A percentile compares a stretch with the other conserved stretches of the same genome.
These are phyloP conservation scores for Beauveria australis DNA, from an alignment of 2,329 filamentous ascomycete species.

Conservation along the genomic window DNA sequence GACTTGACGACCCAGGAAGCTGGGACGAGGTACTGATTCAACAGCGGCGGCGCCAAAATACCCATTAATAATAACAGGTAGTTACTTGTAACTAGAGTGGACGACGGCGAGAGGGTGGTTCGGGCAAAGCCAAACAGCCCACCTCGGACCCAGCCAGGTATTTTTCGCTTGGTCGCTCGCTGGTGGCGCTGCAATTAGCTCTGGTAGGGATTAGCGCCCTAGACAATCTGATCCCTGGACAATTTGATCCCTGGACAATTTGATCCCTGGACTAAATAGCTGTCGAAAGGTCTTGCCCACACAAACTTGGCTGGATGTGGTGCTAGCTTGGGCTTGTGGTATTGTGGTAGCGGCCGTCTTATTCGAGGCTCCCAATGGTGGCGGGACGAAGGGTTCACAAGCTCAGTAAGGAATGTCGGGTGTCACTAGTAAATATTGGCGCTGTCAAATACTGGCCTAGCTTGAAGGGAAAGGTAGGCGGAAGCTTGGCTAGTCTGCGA, in stretches of 20 bases:
- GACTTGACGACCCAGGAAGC: conserved; percentile 9
- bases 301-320: conserved; percentile 5
- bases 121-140: background rate
- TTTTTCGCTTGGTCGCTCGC: background rate
- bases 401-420: conserved; percentile 3
- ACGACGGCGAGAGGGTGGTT: background rate
- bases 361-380: background rate
- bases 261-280: conserved; percentile 1
- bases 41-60: background rate
- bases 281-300: conserved; percentile 11
- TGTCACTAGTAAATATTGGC: background rate
- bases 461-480: background rate
- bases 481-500: background rate
- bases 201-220: conserved; percentile 8
- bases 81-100: no score
- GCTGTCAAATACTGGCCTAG: background rate
- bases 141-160: background rate
- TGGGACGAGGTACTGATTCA: background rate
- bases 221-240: no score
- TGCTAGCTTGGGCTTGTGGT: background rate
- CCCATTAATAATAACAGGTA: no score
- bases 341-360: background rate
- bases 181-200: conserved; percentile 10
- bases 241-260: background rate
- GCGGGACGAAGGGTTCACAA: background rate